Percentiles rank a stretch among this genome's conserved stretches.
phyloP scores from a whole-genome alignment of 2,329 filamentous ascomycete genomes.

The Stachybotrys echinatus region DNA sequence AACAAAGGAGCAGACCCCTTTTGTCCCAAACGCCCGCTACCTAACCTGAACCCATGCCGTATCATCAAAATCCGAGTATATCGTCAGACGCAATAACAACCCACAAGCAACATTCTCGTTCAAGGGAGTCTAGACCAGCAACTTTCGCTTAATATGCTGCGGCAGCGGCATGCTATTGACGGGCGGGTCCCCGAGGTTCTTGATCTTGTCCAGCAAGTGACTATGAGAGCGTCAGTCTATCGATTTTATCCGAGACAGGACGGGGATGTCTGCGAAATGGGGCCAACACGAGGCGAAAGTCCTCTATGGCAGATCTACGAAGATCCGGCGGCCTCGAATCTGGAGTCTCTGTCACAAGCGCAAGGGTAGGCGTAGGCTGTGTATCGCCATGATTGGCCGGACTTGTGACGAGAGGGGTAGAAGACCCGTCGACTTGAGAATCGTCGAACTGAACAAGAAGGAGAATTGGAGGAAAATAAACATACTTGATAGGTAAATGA shows the following conservation, averaged over 20 bases:
- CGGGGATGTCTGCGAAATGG: conserved; percentile 19
- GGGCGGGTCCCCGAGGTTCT: conserved; percentile 31
- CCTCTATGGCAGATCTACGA: conserved; percentile 10
- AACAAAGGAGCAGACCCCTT: background rate
- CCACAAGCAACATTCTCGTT: no score
- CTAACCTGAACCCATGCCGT: background rate
- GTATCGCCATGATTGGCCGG: background rate
- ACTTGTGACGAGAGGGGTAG: background rate
- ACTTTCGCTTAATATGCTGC: conserved; percentile 39
- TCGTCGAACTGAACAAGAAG: conserved; percentile 21
- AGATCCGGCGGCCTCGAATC: conserved; percentile 3
- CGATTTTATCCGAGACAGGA: conserved; percentile 19
- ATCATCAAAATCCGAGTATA: background rate
- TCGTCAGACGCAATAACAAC: no score
- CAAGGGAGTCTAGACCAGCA: conserved; percentile 26
- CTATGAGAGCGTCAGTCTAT: conserved; percentile 30
- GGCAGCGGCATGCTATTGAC: conserved; percentile 26
- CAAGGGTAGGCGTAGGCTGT: background rate
- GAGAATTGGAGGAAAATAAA: conserved; percentile 26
- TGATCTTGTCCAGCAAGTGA: conserved; percentile 52
- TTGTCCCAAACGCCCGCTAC: background rate
- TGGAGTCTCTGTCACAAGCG: background rate
- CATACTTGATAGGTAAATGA: conserved; percentile 53
- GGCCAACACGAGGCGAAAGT: conserved; percentile 17
- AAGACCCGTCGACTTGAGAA: background rate